Percentiles rank a stretch among this genome's conserved stretches.
These are phyloP conservation scores for Aphanomyces cochlioides DNA, from an alignment of 352 stramenopile genomes.

Conservation along the genomic window DNA sequence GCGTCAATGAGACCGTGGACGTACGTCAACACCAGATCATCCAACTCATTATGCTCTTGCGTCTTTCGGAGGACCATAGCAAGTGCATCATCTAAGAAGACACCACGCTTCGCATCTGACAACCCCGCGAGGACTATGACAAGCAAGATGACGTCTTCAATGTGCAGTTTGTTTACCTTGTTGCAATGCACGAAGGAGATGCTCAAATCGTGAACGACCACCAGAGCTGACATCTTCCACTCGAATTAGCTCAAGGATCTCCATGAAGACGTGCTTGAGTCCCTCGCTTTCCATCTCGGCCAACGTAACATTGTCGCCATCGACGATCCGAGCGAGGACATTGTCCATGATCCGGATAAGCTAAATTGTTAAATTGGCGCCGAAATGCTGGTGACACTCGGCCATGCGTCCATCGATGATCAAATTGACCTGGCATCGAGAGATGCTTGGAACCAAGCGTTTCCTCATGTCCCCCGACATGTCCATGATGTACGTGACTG, in stretches of 20 bases:
- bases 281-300: constrained; percentile 20
- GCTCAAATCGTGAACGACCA: not conserved
- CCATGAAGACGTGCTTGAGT: constrained; percentile 31
- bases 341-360: not conserved
- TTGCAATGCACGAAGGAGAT: not conserved
- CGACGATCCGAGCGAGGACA: constrained; percentile 4
- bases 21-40: constrained; percentile 5
- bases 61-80: constrained; percentile 25
- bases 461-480: constrained; percentile 13
- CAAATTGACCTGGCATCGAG: constrained; percentile 9
- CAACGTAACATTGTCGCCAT: not conserved
- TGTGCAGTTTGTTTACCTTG: constrained; percentile 1
- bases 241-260: constrained; percentile 25
- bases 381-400: not conserved
- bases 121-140: constrained; percentile 18
- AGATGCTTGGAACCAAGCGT: not conserved
- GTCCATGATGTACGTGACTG: constrained; percentile 13
- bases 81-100: constrained; percentile 24
- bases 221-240: constrained; percentile 15
- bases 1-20: not conserved
- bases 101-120: constrained; percentile 3
- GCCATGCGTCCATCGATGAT: not conserved
- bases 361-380: constrained; percentile 1
- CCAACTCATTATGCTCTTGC: not conserved
- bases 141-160: not conserved